These are phyloP conservation scores for Saccharomyces hybrid DNA, from an alignment of 1,139 yeast genomes.

Conservation along the genomic window DNA sequence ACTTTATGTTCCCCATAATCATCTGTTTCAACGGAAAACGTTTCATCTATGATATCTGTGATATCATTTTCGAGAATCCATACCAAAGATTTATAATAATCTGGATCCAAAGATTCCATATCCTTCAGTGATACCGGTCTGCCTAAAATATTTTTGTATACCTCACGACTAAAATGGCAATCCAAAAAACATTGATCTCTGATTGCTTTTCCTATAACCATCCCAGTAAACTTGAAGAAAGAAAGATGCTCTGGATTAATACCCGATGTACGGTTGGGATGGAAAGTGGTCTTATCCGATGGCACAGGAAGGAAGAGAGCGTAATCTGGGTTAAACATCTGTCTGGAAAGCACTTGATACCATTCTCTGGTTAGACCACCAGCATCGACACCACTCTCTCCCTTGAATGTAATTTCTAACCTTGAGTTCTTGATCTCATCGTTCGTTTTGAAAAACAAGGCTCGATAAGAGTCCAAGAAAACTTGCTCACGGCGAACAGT, in stretches of 20 bases:
- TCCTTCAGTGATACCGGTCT: conserved; percentile 80
- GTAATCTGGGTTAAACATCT: conserved; percentile 94
- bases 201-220: conserved; percentile 90
- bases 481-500: conserved; percentile 84
- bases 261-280: conserved; percentile 88
- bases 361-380: conserved; percentile 98
- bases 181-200: conserved; percentile 82
- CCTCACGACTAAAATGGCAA: conserved; percentile 93
- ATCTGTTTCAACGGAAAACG: conserved; percentile 87
- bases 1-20: conserved; percentile 86
- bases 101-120: conserved; percentile 90
- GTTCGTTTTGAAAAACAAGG: conserved; percentile 71
- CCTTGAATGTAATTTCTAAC: conserved; percentile 74
- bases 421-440: conserved; percentile 70
- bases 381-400: conserved; percentile 96
- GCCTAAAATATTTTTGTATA: conserved; percentile 79
- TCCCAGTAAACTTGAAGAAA: conserved; percentile 89
- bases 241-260: conserved; percentile 89
- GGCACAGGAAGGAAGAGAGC: conserved; percentile 90
- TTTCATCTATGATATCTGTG: conserved; percentile 93
- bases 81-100: conserved; percentile 80
- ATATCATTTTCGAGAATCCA: conserved; percentile 98
- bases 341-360: conserved; percentile 90
- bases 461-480: conserved; percentile 81
- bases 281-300: conserved; percentile 88